Evolutionary conservation across 2,329 filamentous ascomycete species (phyloP).

Genomic region (Fusarium oligoseptatum): DNA sequence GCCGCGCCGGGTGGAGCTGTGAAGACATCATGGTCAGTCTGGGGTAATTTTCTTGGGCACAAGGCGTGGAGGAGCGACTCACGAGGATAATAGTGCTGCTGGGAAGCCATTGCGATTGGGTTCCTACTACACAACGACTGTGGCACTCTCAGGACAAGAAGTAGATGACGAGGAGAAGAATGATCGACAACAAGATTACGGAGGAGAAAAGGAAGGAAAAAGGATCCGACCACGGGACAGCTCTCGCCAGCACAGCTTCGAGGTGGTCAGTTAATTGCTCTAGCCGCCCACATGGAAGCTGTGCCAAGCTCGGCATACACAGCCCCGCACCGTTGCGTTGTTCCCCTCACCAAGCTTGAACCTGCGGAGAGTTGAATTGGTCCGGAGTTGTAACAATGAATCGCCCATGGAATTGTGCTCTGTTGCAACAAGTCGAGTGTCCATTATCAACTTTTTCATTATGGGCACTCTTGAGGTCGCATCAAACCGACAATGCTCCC

Average conservation of each 20-base stretch:
- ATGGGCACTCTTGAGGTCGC: not conserved
- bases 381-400: not conserved
- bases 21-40: conserved; percentile 40
- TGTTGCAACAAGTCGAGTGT: not conserved
- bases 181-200: not conserved
- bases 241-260: conserved; percentile 21
- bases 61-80: conserved; percentile 40
- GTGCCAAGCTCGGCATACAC: conserved; percentile 34
- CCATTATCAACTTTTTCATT: not conserved
- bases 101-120: conserved; percentile 54
- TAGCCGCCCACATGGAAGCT: conserved; percentile 34
- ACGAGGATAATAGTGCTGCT: conserved; percentile 63
- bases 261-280: conserved; percentile 23
- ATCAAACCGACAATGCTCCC: not conserved
- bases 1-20: conserved; percentile 58
- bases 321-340: conserved; percentile 34
- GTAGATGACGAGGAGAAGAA: not conserved
- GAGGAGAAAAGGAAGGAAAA: conserved; percentile 14
- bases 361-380: conserved; percentile 10
- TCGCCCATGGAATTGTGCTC: not conserved
- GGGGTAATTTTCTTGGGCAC: conserved; percentile 32
- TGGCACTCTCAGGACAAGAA: not conserved
- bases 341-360: conserved; percentile 11
- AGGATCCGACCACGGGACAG: conserved; percentile 14
- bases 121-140: not conserved